Evolutionary conservation across 108 stramenopile species (phyloP), one percentile per base, ranked within the genome.

Genomic region (Schizochytrium sp.): DNA sequence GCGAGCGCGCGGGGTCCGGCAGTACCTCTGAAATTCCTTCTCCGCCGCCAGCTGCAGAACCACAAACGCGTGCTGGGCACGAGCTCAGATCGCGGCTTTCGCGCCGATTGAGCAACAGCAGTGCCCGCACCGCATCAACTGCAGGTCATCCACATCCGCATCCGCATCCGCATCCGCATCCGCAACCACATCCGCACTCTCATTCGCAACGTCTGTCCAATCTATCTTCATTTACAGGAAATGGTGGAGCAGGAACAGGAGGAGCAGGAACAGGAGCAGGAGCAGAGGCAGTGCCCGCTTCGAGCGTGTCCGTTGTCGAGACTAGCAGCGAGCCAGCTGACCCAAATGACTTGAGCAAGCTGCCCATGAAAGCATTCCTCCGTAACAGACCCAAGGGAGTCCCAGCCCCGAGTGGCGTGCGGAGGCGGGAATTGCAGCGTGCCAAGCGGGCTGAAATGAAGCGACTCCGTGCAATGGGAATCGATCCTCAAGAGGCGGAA

Each of bases 301-400:
- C 8, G 34, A 69, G 25, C 63, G 63, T 14, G 41, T 69, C 63
- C 1, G 10, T 69, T 23, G 63, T 69, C 21, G 63, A 41, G 63
- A 41, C 25, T 2, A 12, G 63, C 41, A 69, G 41, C 63, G 63
- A 41, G 12, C 21, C 63, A 8, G 63, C 63, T 14, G 63, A 69
- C 4, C 63, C 63, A 3, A 23, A 69, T 23, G 63, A 69, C 63
- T 23, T 69, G 63, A 69, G 63, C 41, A 69, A 83, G 48, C 45
- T 83, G 4, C 76, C 48, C 76, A 83, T 83, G 76, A 83, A 83
- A 45, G 76, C 45, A 16, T 83, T 83, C 48, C 76, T 83, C 6
- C 45, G 51, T 1, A 83, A 83, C 51, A 12, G 51, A 12, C 45
- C 45, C 6, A 23, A 53, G 45, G 76, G 76, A 3, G 48, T n/a